Evolutionary conservation across 1,284 basidiomycete genomes (phyloP).

Genomic region (Heterobasidion occidentale): DNA sequence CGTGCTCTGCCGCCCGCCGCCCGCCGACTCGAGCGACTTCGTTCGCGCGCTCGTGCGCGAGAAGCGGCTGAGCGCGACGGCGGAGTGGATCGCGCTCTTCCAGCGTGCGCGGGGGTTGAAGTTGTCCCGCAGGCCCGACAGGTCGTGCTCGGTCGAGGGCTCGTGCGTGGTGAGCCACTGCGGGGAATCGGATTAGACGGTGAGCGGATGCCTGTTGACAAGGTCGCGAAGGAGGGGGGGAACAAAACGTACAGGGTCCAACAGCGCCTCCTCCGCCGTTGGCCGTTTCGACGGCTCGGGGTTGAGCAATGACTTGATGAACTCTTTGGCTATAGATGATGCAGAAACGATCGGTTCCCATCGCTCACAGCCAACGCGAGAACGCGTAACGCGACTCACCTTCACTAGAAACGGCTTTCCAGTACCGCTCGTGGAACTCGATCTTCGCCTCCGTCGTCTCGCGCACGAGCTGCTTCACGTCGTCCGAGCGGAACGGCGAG

Average conservation of each 20-base stretch:
- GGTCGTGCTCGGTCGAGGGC: constrained; percentile 61
- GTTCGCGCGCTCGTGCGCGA: constrained; percentile 32
- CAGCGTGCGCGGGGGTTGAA: constrained; percentile 67
- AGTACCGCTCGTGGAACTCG: constrained; percentile 90
- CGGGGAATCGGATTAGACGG: not conserved
- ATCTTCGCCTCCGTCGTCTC: constrained; percentile 83
- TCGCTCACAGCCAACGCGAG: not conserved
- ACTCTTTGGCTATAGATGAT: constrained; percentile 63
- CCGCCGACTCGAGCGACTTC: constrained; percentile 16
- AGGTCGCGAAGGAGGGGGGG: not conserved
- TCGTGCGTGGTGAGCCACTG: constrained; percentile 61
- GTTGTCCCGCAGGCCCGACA: constrained; percentile 70
- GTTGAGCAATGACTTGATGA: constrained; percentile 70
- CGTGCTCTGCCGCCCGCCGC: constrained; percentile 3
- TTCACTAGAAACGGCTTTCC: constrained; percentile 79
- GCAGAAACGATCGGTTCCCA: not conserved
- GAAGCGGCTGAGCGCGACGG: constrained; percentile 46
- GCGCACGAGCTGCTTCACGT: constrained; percentile 66
- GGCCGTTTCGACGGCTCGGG: constrained; percentile 69
- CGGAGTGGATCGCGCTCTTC: constrained; percentile 59
- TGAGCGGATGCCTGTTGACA: not conserved
- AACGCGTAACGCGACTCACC: constrained; percentile 31
- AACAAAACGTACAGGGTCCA: constrained; percentile 32
- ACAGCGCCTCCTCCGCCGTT: constrained; percentile 66
- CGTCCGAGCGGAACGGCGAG: constrained; percentile 86